Evolutionary conservation across 2,329 filamentous ascomycete species (phyloP).

Genomic region (Parascedosporium putredinis): DNA sequence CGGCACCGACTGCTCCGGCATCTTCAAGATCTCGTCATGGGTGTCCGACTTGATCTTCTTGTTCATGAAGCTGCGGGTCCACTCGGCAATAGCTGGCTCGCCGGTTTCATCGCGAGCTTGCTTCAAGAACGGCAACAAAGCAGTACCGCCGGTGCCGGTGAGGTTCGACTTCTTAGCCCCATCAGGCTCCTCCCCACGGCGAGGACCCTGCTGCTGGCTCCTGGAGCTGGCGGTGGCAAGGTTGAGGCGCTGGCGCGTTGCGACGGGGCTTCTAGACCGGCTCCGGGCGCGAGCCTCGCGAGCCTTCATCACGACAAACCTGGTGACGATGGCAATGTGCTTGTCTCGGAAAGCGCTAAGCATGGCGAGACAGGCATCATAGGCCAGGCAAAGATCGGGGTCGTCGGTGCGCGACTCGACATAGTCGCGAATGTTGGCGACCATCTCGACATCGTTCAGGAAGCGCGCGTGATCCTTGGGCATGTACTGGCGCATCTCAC

Average conservation of each 20-base stretch:
- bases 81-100: conserved; percentile 69
- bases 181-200: conserved; percentile 11
- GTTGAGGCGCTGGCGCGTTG: conserved; percentile 42
- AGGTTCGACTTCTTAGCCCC: conserved; percentile 45
- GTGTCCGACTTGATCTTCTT: conserved; percentile 42
- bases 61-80: conserved; percentile 49
- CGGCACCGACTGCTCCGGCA: background rate
- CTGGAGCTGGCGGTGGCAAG: conserved; percentile 49
- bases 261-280: conserved; percentile 47
- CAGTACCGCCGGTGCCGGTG: conserved; percentile 85
- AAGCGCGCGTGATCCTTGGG: conserved; percentile 86
- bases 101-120: conserved; percentile 94
- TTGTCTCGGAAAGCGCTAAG: conserved; percentile 68
- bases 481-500: conserved; percentile 97
- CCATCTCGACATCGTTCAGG: conserved; percentile 63
- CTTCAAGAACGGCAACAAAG: conserved; percentile 90
- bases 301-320: conserved; percentile 88
- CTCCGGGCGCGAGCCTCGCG: conserved; percentile 59
- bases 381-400: conserved; percentile 63
- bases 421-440: conserved; percentile 81
- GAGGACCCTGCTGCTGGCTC: conserved; percentile 16
- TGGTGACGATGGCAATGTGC: conserved; percentile 90
- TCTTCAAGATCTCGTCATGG: conserved; percentile 42
- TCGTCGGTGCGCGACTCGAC: conserved; percentile 56
- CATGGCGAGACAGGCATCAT: conserved; percentile 77